Percentiles rank a stretch among this genome's conserved stretches.
Evolutionary conservation across 768 basidiomycete species (phyloP).

Genomic region (Phanerochaete carnosa): DNA sequence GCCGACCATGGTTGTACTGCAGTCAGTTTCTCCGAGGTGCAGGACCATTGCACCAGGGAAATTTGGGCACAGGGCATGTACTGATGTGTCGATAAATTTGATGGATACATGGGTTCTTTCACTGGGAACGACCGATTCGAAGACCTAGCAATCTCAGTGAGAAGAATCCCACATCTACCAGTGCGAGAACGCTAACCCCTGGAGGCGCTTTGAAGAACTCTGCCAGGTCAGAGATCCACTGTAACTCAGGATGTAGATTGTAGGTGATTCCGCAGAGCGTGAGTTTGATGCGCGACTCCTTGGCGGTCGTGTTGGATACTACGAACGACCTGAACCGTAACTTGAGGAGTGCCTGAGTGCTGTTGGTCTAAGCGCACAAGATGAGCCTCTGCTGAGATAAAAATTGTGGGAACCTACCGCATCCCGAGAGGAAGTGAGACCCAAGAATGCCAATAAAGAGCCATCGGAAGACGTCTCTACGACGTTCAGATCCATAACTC

Average conservation of each 20-base stretch:
- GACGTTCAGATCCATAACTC: conserved; percentile 58
- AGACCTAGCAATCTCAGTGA: conserved; percentile 49
- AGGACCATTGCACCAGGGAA: conserved; percentile 66
- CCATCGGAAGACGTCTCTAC: conserved; percentile 42
- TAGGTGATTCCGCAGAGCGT: conserved; percentile 63
- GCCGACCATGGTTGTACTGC: conserved; percentile 63
- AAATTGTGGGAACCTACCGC: conserved; percentile 44
- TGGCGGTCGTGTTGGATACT: conserved; percentile 58
- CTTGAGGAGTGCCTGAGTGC: conserved; percentile 52
- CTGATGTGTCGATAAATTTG: conserved; percentile 61
- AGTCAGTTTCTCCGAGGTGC: conserved; percentile 62
- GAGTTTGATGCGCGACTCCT: conserved; percentile 73
- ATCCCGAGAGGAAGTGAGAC: conserved; percentile 52
- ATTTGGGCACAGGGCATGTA: conserved; percentile 54
- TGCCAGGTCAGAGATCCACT: conserved; percentile 59
- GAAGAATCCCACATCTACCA: neutral
- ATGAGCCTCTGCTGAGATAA: neutral
- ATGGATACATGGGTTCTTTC: conserved; percentile 77
- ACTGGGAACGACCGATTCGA: conserved; percentile 89
- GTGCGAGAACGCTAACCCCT: conserved; percentile 53
- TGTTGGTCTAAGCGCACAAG: conserved; percentile 16
- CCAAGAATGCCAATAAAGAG: conserved; percentile 38
- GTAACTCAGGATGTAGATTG: conserved; percentile 56
- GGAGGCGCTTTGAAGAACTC: conserved; percentile 79
- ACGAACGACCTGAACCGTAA: conserved; percentile 64